A percentile compares a stretch with the other conserved stretches of the same genome.
Evolutionary conservation across 225 moss, liverwort and hornwort genomes (phyloP).

Genomic region (Asterella californica): DNA sequence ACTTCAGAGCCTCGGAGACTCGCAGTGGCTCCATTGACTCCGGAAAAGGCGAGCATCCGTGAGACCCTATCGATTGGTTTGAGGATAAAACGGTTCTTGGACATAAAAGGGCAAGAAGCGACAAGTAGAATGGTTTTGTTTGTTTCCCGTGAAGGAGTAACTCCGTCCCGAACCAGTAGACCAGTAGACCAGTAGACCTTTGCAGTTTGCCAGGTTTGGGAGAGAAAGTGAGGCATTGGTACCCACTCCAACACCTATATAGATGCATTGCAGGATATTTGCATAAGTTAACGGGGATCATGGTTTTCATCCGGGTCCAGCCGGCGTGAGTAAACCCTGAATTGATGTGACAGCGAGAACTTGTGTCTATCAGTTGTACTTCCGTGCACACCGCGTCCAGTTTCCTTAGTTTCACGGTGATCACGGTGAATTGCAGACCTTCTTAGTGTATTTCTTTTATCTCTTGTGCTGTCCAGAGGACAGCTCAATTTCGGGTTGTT

Average conservation of each 20-base stretch:
- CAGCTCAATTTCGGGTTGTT: not conserved
- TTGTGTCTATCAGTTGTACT: not conserved
- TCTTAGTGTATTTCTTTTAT: not conserved
- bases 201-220: not conserved
- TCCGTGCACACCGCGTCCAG: not conserved
- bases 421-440: not conserved
- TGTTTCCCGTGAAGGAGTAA: not conserved
- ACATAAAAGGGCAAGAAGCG: not conserved
- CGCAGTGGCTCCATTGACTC: not conserved
- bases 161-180: not conserved
- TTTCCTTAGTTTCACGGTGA: not conserved
- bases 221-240: not conserved
- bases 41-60: not conserved
- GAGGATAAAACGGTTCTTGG: not conserved
- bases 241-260: not conserved
- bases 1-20: not conserved
- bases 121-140: not conserved
- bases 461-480: not conserved
- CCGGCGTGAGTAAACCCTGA: not conserved
- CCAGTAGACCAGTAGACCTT: too few relatives aligned
- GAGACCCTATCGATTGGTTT: not conserved
- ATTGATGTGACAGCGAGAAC: not conserved
- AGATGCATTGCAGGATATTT: not conserved
- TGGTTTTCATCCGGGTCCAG: not conserved
- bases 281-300: not conserved